Conservation (phyloP, 2,329 filamentous ascomycete genomes). For the Phoma herbarum region DNA sequence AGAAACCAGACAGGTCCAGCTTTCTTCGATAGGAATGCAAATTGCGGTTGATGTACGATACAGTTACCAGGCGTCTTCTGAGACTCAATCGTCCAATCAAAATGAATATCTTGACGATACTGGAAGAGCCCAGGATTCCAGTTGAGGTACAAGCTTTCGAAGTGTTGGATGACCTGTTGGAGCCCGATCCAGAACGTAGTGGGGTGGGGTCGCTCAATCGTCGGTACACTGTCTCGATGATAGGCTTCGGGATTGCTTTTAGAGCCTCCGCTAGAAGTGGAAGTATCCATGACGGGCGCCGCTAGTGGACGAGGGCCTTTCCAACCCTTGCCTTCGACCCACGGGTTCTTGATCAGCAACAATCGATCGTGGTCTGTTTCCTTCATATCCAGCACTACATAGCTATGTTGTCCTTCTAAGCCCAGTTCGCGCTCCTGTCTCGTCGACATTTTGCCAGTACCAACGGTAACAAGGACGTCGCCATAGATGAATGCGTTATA, state of each 20-base stretch:
- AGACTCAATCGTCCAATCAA: constrained; percentile 75
- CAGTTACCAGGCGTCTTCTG: constrained; percentile 73
- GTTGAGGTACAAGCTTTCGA: constrained; percentile 95
- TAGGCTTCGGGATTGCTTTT: constrained; percentile 32
- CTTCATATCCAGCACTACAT: constrained; percentile 84
- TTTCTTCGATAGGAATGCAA: constrained; percentile 61
- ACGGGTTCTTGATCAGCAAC: constrained; percentile 93
- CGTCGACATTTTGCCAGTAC: constrained; percentile 81
- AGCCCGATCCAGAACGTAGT: constrained; percentile 96
- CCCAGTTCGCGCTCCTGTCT: constrained; percentile 83
- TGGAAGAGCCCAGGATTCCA: constrained; percentile 91
- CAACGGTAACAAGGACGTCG: constrained; percentile 87
- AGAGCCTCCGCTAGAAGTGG: constrained; percentile 27
- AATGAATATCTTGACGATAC: constrained; percentile 87
- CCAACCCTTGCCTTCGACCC: constrained; percentile 84
- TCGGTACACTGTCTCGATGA: constrained; percentile 40
- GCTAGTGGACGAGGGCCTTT: constrained; percentile 58
- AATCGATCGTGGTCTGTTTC: constrained; percentile 70
- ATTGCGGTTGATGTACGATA: constrained; percentile 71
- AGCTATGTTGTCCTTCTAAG: constrained; percentile 90
- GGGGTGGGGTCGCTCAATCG: constrained; percentile 56
- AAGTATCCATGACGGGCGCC: constrained; percentile 28
- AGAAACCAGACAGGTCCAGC: constrained; percentile 81
- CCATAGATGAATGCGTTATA: constrained; percentile 77
- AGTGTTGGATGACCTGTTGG: constrained; percentile 87